These are phyloP conservation scores for Pseudocercospora ulei DNA, from an alignment of 2,329 filamentous ascomycete genomes.

Conservation along the genomic window DNA sequence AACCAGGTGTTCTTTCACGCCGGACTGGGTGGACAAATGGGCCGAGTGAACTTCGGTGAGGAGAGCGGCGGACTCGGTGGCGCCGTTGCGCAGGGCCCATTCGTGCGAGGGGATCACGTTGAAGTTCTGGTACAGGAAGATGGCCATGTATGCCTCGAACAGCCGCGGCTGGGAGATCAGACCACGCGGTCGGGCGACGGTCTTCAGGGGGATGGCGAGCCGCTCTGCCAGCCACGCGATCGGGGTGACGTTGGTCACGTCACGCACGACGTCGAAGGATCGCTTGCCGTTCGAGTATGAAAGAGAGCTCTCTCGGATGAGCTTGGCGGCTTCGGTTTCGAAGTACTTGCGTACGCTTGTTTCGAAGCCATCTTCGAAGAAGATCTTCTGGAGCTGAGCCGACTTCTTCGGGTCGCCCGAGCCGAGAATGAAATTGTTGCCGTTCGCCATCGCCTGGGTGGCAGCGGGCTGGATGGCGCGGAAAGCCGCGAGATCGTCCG, in stretches of 20 bases:
- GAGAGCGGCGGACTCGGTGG: conserved; percentile 36
- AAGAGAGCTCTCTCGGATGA: conserved; percentile 43
- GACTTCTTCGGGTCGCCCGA: conserved; percentile 38
- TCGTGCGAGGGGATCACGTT: conserved; percentile 45
- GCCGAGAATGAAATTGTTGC: conserved; percentile 43
- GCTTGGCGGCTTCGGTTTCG: conserved; percentile 37
- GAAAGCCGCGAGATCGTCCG: conserved; percentile 45
- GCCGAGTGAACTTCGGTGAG: conserved; percentile 39
- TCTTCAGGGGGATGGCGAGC: conserved; percentile 60
- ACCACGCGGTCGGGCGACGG: conserved; percentile 50
- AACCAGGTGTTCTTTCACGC: conserved; percentile 38
- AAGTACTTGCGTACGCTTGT: conserved; percentile 40
- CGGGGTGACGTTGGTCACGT: conserved; percentile 59
- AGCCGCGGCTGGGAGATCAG: conserved; percentile 41
- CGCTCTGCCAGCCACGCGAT: conserved; percentile 54
- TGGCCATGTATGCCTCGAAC: conserved; percentile 40
- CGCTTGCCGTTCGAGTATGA: conserved; percentile 40
- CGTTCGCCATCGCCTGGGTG: conserved; percentile 38
- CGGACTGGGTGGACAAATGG: conserved; percentile 42
- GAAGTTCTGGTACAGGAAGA: conserved; percentile 47
- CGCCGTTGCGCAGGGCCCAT: conserved; percentile 43
- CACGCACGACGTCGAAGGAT: conserved; percentile 50
- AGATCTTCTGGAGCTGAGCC: conserved; percentile 39
- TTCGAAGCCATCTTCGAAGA: conserved; percentile 41
- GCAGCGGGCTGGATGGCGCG: conserved; percentile 38